Evolutionary conservation across 306 rosid species (phyloP), one percentile per base, ranked within the genome.

Genomic region (Argentina anserina): DNA sequence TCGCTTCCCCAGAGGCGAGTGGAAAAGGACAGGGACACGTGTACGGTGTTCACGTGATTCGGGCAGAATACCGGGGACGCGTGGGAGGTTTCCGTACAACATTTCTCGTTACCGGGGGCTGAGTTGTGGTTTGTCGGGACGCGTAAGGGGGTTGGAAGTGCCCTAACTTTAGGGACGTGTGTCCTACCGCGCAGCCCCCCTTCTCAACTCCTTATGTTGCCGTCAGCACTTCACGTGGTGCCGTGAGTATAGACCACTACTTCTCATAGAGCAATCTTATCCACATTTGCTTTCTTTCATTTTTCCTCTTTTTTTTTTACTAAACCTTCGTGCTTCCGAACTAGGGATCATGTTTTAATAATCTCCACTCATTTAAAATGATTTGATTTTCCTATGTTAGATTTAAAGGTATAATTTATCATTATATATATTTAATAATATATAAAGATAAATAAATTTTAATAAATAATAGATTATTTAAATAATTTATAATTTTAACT

Each of bases 41-140:
- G 82, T 78, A 74, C 78, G 89, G 87, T 60, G 3, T 0, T 59
- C 21, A 15, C n/a, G 65, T 29, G 14, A 40, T 1, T 0, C 25
- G 17, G 23, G 6, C 13, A 18, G 33, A 71, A 70, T 14, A 15
- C 6, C 9, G 13, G 56, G 56, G 78, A 87, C 75, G n/a, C 75
- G 74, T 75, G 82, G 53, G 45, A 4, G n/a, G 8, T 3, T 68
- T 37, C 83, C 83, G 78, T 65, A 86, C 90, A 70, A 76, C 58
- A 75, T 77, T 76, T 70, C 28, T 75, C 76, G 81, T 75, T 75
- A 77, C 74, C 14, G 36, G n/a, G 74, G n/a, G 67, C n/a, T 9
- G 0, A 3, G 52, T 25, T 26, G 42, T 72, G 12, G 67, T 67
- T 76, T 81, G 81, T 79, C 86, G 82, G 71, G 70, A 29, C 66